These are phyloP conservation scores for Penicillium freii DNA, from an alignment of 2,329 filamentous ascomycete genomes.

Conservation along the genomic window DNA sequence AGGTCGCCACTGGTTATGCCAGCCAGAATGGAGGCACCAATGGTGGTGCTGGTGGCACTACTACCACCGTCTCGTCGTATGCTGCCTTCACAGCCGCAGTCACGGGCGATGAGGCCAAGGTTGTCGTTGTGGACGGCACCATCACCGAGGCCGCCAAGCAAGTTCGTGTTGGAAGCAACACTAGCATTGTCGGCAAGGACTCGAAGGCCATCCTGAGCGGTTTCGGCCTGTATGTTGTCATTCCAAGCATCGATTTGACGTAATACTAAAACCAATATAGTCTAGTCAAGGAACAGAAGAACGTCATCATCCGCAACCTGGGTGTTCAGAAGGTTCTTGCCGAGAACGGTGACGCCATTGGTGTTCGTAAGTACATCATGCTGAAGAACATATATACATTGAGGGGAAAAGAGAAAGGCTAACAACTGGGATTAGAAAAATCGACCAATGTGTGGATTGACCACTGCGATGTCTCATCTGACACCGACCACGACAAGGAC, in stretches of 20 bases:
- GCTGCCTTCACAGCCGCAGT: slow-evolving; percentile 53
- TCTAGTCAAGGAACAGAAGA: slow-evolving; percentile 54
- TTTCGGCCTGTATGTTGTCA: slow-evolving; percentile 32
- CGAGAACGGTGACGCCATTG: slow-evolving; percentile 58
- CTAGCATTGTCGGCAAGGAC: slow-evolving; percentile 53
- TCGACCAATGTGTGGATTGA: slow-evolving; percentile 63
- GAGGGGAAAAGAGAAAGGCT: slow-evolving; percentile 24
- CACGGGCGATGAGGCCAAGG: slow-evolving; percentile 45
- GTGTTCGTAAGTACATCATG: slow-evolving; percentile 48
- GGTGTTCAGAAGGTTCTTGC: slow-evolving; percentile 58
- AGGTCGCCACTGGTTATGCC: slow-evolving; percentile 45
- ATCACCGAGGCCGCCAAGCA: slow-evolving; percentile 46
- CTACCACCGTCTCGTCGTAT: slow-evolving; percentile 55
- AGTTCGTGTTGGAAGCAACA: slow-evolving; percentile 51
- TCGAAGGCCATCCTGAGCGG: slow-evolving; percentile 55
- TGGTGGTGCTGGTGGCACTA: slow-evolving; percentile 55
- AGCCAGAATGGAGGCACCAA: slow-evolving; percentile 54
- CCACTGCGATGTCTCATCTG: slow-evolving; percentile 63
- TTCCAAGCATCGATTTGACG: slow-evolving; percentile 24
- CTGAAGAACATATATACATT: neutral
- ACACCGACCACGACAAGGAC: slow-evolving; percentile 62
- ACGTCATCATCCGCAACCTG: slow-evolving; percentile 64
- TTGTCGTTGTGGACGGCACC: slow-evolving; percentile 49
- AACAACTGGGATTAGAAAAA: slow-evolving; percentile 20
- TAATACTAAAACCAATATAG: slow-evolving; percentile 36